Evolutionary conservation across 805 yeast genomes (phyloP), one percentile per base, ranked within the genome.

Genomic region (Myxozyma geophila): DNA sequence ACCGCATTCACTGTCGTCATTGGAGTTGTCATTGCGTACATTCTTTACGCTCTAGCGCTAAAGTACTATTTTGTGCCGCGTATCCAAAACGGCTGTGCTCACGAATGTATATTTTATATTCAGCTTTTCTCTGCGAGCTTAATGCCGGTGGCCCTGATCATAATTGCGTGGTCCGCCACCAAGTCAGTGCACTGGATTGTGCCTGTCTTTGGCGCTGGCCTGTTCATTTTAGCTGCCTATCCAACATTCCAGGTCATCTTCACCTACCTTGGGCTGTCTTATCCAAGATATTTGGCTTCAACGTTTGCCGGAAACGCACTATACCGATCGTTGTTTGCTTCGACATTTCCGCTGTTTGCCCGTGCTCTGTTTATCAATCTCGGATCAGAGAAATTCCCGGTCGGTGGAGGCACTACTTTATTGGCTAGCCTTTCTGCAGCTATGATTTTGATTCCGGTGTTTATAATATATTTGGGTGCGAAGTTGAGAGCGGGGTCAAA

Each of bases 261-360:
- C 71, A 78, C 81, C 63, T 84, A 84, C 66, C 74, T 85, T 64
- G 81, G 82, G 1, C 73, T 76, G 62, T 77, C 83, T 6, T 85
- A 81, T 72, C 81, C 79, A 39, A 74, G 81, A 59, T 81, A 79
- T 70, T 67, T 83, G 66, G 87, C 87, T 1, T 83, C 87, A 0
- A 87, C 82, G 1, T 84, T 82, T 73, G 88, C 88, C 3, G 83
- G 85, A 46, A 85, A 84, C 69, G 82, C 77, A 43, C 74, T 85
- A 35, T 78, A 80, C 63, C 80, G 89, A 59, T 77, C 84, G 6
- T 74, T 74, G 2, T 79, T 82, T 67, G 89, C 87, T 1, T 83
- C 85, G 64, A 83, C 81, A 1, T 86, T 86, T 78, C 89, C 89
- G 47, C 77, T 88, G 57, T 87, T 88, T 73, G 88, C 89, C 4